Percentiles rank a stretch among this genome's conserved stretches.
phyloP scores from a whole-genome alignment of 2,329 filamentous ascomycete genomes.

The Colletotrichum lindemuthianum region DNA sequence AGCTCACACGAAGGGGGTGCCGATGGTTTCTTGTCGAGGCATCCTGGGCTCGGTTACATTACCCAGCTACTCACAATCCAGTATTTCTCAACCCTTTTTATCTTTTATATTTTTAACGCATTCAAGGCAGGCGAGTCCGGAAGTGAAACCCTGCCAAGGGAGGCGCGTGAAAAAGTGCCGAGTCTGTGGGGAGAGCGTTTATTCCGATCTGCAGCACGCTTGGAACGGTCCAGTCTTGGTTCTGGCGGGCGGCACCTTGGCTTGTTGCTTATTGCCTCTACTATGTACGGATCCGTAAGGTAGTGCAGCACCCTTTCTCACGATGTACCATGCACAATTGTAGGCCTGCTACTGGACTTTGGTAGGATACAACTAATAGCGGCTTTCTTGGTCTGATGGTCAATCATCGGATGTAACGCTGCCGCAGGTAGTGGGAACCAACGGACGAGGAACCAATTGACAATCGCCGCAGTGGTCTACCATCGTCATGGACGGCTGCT shows the following conservation, averaged over 20 bases:
- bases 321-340: no score
- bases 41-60: constrained; percentile 13
- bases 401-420: background rate
- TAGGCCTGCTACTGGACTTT: background rate
- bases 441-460: no score
- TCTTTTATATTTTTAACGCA: no score
- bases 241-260: background rate
- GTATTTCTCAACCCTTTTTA: constrained; percentile 2
- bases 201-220: constrained; percentile 28
- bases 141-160: constrained; percentile 11
- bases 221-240: background rate
- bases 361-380: no score
- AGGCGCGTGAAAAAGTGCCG: constrained; percentile 14
- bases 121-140: background rate
- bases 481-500: no score
- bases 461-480: no score
- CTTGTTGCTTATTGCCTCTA: background rate
- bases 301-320: no score
- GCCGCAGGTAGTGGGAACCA: no score
- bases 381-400: no score
- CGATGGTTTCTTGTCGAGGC: background rate
- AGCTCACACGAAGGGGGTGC: no score
- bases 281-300: no score
- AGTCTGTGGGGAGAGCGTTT: constrained; percentile 12
- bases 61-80: background rate